Evolutionary conservation across 108 stramenopile genomes (phyloP).

Genomic region (Discostella stelligeroides): DNA sequence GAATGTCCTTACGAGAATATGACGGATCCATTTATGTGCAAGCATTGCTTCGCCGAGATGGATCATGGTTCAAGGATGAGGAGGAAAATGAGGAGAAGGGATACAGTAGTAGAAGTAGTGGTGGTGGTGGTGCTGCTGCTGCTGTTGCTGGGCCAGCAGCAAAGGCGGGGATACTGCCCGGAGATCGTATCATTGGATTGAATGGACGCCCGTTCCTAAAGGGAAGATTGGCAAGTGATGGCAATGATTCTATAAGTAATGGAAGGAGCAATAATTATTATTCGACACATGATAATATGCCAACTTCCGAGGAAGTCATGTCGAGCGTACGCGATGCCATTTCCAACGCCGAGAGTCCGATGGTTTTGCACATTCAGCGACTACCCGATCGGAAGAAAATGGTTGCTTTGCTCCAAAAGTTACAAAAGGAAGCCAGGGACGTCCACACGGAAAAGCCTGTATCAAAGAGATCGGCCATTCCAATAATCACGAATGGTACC

Average conservation of each 20-base stretch:
- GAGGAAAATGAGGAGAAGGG: too few species aligned
- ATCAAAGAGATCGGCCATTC: not conserved
- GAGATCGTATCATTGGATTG: constrained; percentile 72
- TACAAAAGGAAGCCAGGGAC: constrained; percentile 4
- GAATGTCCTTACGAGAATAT: constrained; percentile 66
- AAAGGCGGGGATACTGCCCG: constrained; percentile 59
- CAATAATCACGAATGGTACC: not conserved
- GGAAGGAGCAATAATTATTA: not conserved
- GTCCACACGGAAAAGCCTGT: not conserved
- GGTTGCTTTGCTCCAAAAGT: not conserved
- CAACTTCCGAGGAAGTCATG: constrained; percentile 38
- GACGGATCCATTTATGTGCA: constrained; percentile 55
- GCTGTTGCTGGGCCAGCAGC: constrained; percentile 53
- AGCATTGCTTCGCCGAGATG: constrained; percentile 43
- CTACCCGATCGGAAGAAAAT: not conserved
- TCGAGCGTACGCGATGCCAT: constrained; percentile 42
- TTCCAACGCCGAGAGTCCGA: constrained; percentile 20
- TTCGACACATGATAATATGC: constrained; percentile 40
- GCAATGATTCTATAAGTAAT: not conserved
- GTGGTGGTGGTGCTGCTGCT: not conserved
- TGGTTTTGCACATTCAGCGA: constrained; percentile 40
- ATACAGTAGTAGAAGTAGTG: not conserved
- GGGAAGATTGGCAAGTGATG: constrained; percentile 15
- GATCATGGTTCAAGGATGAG: constrained; percentile 34
- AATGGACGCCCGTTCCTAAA: constrained; percentile 67